Evolutionary conservation across 2,329 filamentous ascomycete species (phyloP).

Genomic region (Sphaerulina vaccinii): DNA sequence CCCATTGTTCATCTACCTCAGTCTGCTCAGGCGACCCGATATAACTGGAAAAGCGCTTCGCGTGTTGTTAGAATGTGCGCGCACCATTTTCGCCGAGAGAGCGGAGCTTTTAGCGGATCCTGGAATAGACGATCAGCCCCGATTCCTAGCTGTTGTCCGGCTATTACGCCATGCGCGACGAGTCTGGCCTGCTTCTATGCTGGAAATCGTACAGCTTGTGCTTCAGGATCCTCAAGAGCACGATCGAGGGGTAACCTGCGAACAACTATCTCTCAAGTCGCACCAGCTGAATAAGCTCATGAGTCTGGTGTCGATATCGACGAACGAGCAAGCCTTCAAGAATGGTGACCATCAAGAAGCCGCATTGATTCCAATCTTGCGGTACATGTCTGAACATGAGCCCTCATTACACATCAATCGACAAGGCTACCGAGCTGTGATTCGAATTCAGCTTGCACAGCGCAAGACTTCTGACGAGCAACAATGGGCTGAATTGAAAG

Average conservation of each 20-base stretch:
- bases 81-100: slow-evolving; percentile 6
- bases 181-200: slow-evolving; percentile 49
- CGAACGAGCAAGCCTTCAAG: slow-evolving; percentile 50
- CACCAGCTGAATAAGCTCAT: slow-evolving; percentile 33
- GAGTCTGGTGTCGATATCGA: slow-evolving; percentile 38
- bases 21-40: slow-evolving; percentile 47
- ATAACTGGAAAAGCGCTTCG: slow-evolving; percentile 45
- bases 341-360: slow-evolving; percentile 52
- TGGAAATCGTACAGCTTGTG: slow-evolving; percentile 21
- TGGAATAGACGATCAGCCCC: slow-evolving; percentile 8
- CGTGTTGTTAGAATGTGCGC: slow-evolving; percentile 37
- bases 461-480: slow-evolving; percentile 56
- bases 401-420: slow-evolving; percentile 58
- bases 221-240: neutral
- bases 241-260: neutral
- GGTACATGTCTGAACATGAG: slow-evolving; percentile 55
- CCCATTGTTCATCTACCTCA: slow-evolving; percentile 49
- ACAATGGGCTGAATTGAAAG: slow-evolving; percentile 59
- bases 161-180: slow-evolving; percentile 53
- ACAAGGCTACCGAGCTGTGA: slow-evolving; percentile 57
- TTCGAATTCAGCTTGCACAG: slow-evolving; percentile 57
- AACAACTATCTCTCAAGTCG: slow-evolving; percentile 9
- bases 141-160: slow-evolving; percentile 46
- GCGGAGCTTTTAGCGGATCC: slow-evolving; percentile 1
- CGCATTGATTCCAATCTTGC: slow-evolving; percentile 58